phyloP scores from a whole-genome alignment of 1,284 basidiomycete genomes.

The Vanrija pseudolonga region DNA sequence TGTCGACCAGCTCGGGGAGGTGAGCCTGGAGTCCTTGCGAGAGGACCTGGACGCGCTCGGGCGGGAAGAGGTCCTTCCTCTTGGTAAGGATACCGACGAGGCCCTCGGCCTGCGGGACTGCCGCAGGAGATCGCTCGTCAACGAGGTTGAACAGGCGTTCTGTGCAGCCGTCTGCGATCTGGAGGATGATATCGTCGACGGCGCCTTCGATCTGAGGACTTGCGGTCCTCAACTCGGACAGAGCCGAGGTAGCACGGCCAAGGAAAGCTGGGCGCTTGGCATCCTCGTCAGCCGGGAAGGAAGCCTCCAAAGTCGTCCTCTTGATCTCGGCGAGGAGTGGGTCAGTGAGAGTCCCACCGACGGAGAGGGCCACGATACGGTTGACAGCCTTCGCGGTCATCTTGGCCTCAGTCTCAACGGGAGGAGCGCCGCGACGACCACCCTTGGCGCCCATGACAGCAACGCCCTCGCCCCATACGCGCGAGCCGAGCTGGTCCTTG shows the following conservation, averaged over 20 bases:
- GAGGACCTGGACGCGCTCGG: conserved; percentile 13
- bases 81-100: conserved; percentile 17
- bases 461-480: conserved; percentile 42
- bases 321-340: conserved; percentile 61
- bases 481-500: conserved; percentile 28
- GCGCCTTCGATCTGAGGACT: not conserved
- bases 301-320: conserved; percentile 64
- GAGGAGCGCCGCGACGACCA: conserved; percentile 14
- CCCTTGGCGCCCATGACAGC: conserved; percentile 35
- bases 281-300: conserved; percentile 10
- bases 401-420: conserved; percentile 32
- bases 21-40: conserved; percentile 19
- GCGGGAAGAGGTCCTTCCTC: conserved; percentile 14
- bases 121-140: not conserved
- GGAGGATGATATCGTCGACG: conserved; percentile 13
- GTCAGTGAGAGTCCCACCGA: conserved; percentile 63
- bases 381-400: conserved; percentile 26
- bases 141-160: conserved; percentile 13
- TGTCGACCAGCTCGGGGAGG: conserved; percentile 11
- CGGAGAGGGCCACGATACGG: conserved; percentile 30
- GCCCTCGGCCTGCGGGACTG: conserved; percentile 8
- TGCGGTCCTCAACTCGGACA: conserved; percentile 7
- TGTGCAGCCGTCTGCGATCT: conserved; percentile 14
- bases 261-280: conserved; percentile 11
- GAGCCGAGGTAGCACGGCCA: conserved; percentile 10